Evolutionary conservation across 1,284 basidiomycete species (phyloP).

Genomic region (Microstroma glucosiphilum): DNA sequence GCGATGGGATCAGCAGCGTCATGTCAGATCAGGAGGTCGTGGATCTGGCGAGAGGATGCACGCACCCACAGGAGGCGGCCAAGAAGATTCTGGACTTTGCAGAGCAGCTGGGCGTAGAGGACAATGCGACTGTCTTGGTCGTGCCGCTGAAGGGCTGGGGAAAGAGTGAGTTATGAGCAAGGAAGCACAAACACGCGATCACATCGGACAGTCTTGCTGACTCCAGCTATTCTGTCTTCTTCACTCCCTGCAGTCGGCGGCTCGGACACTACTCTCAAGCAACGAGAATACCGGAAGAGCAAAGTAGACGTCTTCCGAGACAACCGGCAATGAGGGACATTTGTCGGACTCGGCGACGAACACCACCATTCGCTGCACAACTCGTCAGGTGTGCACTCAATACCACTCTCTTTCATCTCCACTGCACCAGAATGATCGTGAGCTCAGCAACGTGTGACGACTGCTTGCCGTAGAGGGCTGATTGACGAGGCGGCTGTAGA

Average conservation of each 20-base stretch:
- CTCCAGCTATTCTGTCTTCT: background rate
- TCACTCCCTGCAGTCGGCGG: slow-evolving; percentile 7
- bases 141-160: slow-evolving; percentile 90
- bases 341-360: no score
- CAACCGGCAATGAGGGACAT: slow-evolving; percentile 5
- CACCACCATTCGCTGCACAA: no score
- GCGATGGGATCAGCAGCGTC: slow-evolving; percentile 80
- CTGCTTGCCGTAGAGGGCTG: no score
- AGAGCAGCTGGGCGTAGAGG: slow-evolving; percentile 71
- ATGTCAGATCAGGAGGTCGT: slow-evolving; percentile 90
- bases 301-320: slow-evolving; percentile 16
- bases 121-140: slow-evolving; percentile 88
- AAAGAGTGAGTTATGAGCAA: slow-evolving; percentile 49
- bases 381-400: no score
- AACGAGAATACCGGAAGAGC: slow-evolving; percentile 12
- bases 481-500: no score
- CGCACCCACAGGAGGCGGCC: slow-evolving; percentile 73
- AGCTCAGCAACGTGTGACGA: no score
- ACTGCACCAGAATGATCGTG: no score
- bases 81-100: slow-evolving; percentile 76
- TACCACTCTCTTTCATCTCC: no score
- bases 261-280: slow-evolving; percentile 9
- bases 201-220: background rate
- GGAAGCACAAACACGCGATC: background rate
- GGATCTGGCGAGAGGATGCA: slow-evolving; percentile 71